Evolutionary conservation across 352 stramenopile genomes (phyloP), one percentile per base, ranked within the genome.

Genomic region (Blastocystis sp.): DNA sequence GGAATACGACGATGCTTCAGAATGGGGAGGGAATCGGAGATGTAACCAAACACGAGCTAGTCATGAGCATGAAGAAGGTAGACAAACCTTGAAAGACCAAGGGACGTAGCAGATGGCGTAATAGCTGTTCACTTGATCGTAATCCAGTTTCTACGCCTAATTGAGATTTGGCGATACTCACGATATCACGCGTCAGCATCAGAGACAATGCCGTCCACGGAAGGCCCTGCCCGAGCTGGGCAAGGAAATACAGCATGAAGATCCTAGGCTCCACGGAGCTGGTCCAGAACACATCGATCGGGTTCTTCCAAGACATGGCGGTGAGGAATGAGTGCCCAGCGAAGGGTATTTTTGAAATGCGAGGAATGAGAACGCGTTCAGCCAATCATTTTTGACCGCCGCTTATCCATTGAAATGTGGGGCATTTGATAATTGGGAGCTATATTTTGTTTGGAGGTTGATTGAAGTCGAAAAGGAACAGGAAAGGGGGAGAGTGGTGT

Each of bases 21-120:
- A 57, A 88, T 76, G 68, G 78, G 78, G 34, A 79, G 60, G 48
- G 78, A 88, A 78, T 88, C 78, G n/a, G 78, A 88, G 52, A 88
- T 88, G 68, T 88, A 88, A 88, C 64, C 78, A 88, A 88, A 88
- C 21, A 88, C 62, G 28, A 88, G 78, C 68, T 84, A 70, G 34
- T 24, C 11, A 1, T 62, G 38, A 64, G 38, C 54, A 57, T 3
- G n/a, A 48, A 70, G 0, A 19, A 70, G 10, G 38, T 43, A 43
- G 2, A 57, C 1, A 3, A 19, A 69, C 74, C 54, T 88, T 88
- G 45, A 88, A 88, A 88, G 61, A 78, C 78, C 78, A 88, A 10
- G 78, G 78, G 42, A 88, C 43, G 28, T 88, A 88, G 52, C 40
- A 52, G 52, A 79, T 79, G 21, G 78, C 60, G 24, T 88, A 88